Evolutionary conservation across 768 basidiomycete genomes (phyloP), one percentile per base, ranked within the genome.

Genomic region (Collybiopsis luxurians): DNA sequence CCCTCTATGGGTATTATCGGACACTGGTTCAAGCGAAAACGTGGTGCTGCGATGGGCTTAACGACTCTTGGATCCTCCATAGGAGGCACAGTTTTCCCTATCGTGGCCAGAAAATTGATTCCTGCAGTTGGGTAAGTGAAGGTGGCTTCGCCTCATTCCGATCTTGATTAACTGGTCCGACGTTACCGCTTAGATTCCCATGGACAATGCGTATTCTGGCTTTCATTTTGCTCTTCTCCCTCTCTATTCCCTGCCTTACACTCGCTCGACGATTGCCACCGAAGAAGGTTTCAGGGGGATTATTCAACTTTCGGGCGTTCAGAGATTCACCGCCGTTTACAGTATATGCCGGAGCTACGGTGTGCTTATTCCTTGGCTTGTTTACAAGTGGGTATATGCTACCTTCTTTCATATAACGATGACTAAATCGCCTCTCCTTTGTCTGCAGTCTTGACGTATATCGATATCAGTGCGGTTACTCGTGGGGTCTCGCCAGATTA

Each of bases 161-260:
- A 23, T 26, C 11, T 1, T 36, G 44, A 44, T 43, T 17, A 11
- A 17, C 12, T 26, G 17, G 10, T 48, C 2, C 24, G 27, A 48
- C n/a, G 24, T 31, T 15, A 31, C 12, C 23, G 11, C 12, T 49
- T 40, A 87, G 86, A 3, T 89, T 89, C 68, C 75, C 77, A 46
- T 89, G 87, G 87, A 83, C 87, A 0, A 79, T 87, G 77, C 78
- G 86, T 11, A 79, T 85, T 45, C 69, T 89, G 43, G 86, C 77
- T 3, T 84, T 87, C 61, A 79, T 86, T 19, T 59, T 86, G 4
- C 53, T 84, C 4, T 59, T 73, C 23, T 65, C 76, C 10, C 71
- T 89, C 10, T 78, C 78, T 2, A 59, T 81, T 27, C 73, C 79
- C 5, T 86, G 83, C 65, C 58, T 85, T 17, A 61, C 67, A 19